A percentile compares a stretch with the other conserved stretches of the same genome.
These are phyloP conservation scores for Kurtzmaniella quercitrusa DNA, from an alignment of 1,139 yeast species.

Conservation along the genomic window DNA sequence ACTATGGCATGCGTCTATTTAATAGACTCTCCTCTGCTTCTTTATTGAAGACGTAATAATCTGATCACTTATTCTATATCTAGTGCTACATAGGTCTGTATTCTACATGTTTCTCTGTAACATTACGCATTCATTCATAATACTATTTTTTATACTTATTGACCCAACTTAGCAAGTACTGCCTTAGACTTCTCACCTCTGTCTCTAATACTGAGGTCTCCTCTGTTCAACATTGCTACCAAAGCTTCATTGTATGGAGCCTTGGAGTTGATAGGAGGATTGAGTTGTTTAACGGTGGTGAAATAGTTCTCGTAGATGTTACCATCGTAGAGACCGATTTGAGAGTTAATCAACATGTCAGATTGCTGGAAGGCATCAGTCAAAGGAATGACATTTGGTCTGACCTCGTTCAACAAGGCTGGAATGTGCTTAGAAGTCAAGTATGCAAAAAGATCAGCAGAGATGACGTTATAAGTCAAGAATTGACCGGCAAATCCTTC, in stretches of 20 bases:
- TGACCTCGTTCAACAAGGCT: constrained; percentile 31
- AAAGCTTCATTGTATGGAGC: constrained; percentile 39
- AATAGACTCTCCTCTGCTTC: too few species aligned
- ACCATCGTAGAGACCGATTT: constrained; percentile 43
- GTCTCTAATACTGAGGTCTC: constrained; percentile 33
- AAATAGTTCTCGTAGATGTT: constrained; percentile 46
- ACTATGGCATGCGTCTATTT: too few species aligned
- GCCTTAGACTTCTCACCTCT: constrained; percentile 33
- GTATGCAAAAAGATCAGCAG: constrained; percentile 29
- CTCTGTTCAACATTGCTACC: constrained; percentile 36
- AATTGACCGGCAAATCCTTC: constrained; percentile 38
- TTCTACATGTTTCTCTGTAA: background rate
- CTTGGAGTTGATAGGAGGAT: constrained; percentile 33
- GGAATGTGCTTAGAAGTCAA: constrained; percentile 31
- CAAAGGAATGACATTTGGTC: constrained; percentile 43
- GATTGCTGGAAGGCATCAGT: constrained; percentile 48
- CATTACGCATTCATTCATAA: constrained; percentile 1
- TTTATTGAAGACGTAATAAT: too few species aligned
- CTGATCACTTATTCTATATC: too few species aligned
- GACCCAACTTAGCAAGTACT: constrained; percentile 30
- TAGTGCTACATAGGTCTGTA: too few species aligned
- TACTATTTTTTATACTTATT: constrained; percentile 10
- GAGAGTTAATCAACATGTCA: constrained; percentile 41
- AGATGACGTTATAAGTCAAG: constrained; percentile 32
- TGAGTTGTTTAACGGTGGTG: constrained; percentile 30